Evolutionary conservation across 495 filamentous ascomycete species (phyloP).

Genomic region (Penicillium desertorum): DNA sequence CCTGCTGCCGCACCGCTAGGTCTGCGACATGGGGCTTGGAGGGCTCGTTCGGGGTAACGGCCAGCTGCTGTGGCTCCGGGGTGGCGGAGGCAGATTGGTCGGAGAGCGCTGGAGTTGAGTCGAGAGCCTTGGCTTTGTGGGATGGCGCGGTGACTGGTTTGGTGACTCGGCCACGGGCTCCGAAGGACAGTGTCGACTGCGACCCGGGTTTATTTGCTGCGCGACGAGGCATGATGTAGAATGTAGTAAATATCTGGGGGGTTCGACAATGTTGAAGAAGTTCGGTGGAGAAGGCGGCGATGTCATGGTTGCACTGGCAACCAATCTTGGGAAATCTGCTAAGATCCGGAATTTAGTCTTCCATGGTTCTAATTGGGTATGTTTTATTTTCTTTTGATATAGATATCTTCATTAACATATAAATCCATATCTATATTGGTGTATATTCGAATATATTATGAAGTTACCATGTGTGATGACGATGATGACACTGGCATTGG

Average conservation of each 20-base stretch:
- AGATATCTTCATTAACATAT: too few species aligned
- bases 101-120: constrained; percentile 29
- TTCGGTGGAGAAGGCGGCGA: constrained; percentile 1
- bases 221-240: constrained; percentile 59
- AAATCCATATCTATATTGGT: too few species aligned
- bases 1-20: constrained; percentile 45
- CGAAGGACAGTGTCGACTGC: constrained; percentile 77
- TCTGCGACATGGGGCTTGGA: constrained; percentile 50
- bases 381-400: too few species aligned
- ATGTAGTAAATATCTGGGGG: background rate
- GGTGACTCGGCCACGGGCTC: constrained; percentile 65
- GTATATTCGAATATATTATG: too few species aligned
- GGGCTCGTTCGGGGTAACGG: constrained; percentile 23
- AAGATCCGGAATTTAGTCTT: background rate
- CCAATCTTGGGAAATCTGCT: constrained; percentile 6
- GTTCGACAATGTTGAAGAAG: background rate
- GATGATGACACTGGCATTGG: constrained; percentile 14
- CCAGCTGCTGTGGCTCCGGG: constrained; percentile 29
- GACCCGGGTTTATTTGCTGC: constrained; percentile 50
- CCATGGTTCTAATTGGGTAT: constrained; percentile 8
- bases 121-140: constrained; percentile 51
- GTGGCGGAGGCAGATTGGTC: constrained; percentile 37
- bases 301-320: constrained; percentile 32
- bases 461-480: constrained; percentile 11
- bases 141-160: constrained; percentile 58